These are phyloP conservation scores for Clavaria fumosa DNA, from an alignment of 768 basidiomycete species.

Conservation along the genomic window DNA sequence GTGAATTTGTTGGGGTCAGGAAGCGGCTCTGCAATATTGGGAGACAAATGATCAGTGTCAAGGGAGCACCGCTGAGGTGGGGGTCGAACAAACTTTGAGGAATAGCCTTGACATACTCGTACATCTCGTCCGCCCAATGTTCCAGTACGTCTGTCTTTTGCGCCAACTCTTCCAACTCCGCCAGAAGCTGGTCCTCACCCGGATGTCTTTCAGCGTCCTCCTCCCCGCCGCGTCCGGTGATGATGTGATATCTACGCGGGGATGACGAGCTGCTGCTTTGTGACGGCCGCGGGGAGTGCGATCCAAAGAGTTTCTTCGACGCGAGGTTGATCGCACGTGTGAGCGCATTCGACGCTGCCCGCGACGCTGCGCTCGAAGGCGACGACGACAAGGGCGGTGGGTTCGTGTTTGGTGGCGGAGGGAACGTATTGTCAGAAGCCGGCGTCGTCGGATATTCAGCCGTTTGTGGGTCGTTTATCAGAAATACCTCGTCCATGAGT, in stretches of 20 bases:
- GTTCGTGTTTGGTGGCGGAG: conserved; percentile 44
- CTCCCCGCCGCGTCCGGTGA: conserved; percentile 22
- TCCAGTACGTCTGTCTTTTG: conserved; percentile 93
- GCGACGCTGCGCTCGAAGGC: conserved; percentile 42
- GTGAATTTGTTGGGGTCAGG: conserved; percentile 67
- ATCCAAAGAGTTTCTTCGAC: conserved; percentile 68
- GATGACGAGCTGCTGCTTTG: conserved; percentile 31
- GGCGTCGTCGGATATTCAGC: conserved; percentile 15
- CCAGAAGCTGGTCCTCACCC: conserved; percentile 74
- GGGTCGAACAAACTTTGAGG: conserved; percentile 76
- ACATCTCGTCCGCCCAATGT: conserved; percentile 91
- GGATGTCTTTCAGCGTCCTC: conserved; percentile 40
- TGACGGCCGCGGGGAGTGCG: conserved; percentile 25
- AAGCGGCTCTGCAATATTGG: conserved; percentile 45
- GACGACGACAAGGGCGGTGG: conserved; percentile 49
- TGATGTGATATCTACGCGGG: conserved; percentile 40
- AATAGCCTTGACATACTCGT: conserved; percentile 71
- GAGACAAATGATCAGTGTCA: conserved; percentile 8
- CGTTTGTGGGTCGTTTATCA: no score
- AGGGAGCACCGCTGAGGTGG: no score
- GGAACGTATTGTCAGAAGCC: conserved; percentile 36
- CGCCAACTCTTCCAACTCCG: conserved; percentile 70
- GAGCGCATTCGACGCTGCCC: conserved; percentile 56
- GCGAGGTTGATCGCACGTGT: conserved; percentile 69
- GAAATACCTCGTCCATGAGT: conserved; percentile 28